Conservation (phyloP, 1,284 basidiomycete species). For the Irpex lacteus region DNA sequence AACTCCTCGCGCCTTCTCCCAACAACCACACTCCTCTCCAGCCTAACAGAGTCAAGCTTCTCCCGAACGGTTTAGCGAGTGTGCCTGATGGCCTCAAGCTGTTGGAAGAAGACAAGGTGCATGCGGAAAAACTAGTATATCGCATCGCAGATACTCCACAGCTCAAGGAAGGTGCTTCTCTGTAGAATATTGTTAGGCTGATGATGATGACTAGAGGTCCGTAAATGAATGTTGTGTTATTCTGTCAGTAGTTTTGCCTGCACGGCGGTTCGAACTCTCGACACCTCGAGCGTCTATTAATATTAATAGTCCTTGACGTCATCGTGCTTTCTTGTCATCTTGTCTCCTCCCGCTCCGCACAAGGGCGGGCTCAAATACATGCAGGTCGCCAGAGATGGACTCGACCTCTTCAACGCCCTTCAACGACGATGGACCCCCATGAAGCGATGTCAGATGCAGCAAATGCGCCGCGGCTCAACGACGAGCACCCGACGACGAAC, state of each 20-base stretch:
- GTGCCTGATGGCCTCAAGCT: constrained; percentile 25
- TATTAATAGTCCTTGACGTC: constrained; percentile 3
- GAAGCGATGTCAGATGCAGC: neutral
- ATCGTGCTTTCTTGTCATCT: neutral
- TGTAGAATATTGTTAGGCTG: neutral
- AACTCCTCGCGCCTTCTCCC: too few relatives aligned
- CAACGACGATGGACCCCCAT: neutral
- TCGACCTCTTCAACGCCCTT: neutral
- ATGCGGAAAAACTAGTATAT: constrained; percentile 25
- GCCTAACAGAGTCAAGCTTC: constrained; percentile 18
- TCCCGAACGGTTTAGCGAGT: constrained; percentile 27
- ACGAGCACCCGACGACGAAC: neutral
- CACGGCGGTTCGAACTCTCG: neutral
- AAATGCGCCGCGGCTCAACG: neutral
- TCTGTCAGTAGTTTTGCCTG: neutral
- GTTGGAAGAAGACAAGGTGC: constrained; percentile 22
- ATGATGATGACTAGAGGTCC: neutral
- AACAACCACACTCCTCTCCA: too few relatives aligned
- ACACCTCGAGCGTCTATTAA: neutral
- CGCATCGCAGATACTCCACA: neutral
- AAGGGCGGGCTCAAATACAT: neutral
- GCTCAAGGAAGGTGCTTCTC: neutral
- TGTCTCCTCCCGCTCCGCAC: constrained; percentile 12
- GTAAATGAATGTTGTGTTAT: neutral
- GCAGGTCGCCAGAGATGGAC: neutral